Evolutionary conservation across 306 rosid species (phyloP), one percentile per base, ranked within the genome.

Genomic region (Alnus rubra): DNA sequence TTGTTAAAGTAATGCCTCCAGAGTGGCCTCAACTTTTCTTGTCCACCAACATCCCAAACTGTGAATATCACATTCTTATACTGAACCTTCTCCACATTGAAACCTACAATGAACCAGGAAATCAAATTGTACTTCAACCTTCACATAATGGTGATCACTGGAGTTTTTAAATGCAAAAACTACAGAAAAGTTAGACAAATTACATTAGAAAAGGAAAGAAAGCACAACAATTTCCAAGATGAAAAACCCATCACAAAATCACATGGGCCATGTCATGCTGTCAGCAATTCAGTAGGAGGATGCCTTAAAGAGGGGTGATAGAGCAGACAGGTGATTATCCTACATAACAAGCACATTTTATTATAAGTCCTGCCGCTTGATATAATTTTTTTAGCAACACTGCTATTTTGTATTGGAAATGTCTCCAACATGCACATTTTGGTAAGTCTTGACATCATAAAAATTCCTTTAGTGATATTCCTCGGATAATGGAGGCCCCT

Each of bases 21-120:
- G 14, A 94, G 91, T 18, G 98, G 98, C 89, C 97, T 92, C 80
- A 94, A 81, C 80, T 94, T 94, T 79, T 92, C 98, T 82, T 94
- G 98, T 6, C 98, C 98, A 10, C 98, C 98, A 49, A 94, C 97
- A 78, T 94, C 98, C 98, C 98, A 94, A 74, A 94, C 98, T 2
- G 98, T 94, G 87, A 94, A 94, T 59, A 94, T 82, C 52, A 94
- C 98, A 88, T 94, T 94, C 92, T 92, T 94, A 83, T 94, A 92
- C 86, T 94, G 97, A 79, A 94, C 92, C 91, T 92, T 94, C 88
- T 94, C 98, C 86, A 94, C 98, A 77, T 94, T 94, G 85, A 94
- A 94, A 77, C 98, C 98, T 94, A 78, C 78, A 85, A 48, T 60
- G 69, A 76, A 79, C 78, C 47, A 51, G 64, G 52, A 59, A 19